These are phyloP conservation scores for Plantago elongata DNA, from an alignment of 257 asterid species.

Conservation along the genomic window DNA sequence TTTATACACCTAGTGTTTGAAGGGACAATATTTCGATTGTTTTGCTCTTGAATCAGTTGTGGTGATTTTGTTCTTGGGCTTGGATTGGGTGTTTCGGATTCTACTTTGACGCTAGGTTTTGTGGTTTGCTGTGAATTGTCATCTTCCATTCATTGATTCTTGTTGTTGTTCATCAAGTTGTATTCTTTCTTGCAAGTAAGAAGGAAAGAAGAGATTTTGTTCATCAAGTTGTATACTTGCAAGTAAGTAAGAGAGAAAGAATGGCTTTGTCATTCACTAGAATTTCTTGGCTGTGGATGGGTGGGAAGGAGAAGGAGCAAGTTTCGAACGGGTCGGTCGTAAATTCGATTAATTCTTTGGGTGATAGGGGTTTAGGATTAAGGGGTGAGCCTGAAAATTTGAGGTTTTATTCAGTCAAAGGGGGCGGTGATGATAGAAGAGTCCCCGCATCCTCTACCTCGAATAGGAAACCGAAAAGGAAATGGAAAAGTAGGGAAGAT, in stretches of 20 bases:
- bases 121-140: too few species aligned
- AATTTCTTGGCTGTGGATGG: slow-evolving; percentile 70
- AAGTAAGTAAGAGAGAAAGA: neutral
- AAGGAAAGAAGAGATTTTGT: slow-evolving; percentile 13
- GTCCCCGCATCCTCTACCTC: slow-evolving; percentile 42
- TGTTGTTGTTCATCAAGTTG: too few species aligned
- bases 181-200: neutral
- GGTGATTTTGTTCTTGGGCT: neutral
- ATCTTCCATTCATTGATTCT: slow-evolving; percentile 24
- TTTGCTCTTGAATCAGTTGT: slow-evolving; percentile 4
- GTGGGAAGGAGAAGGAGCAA: slow-evolving; percentile 70
- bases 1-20: slow-evolving; percentile 14
- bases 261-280: slow-evolving; percentile 64
- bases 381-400: slow-evolving; percentile 56
- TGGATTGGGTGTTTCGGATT: slow-evolving; percentile 21
- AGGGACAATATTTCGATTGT: slow-evolving; percentile 12
- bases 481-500: slow-evolving; percentile 83
- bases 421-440: slow-evolving; percentile 40
- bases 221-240: neutral
- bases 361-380: slow-evolving; percentile 80
- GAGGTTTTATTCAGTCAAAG: slow-evolving; percentile 48
- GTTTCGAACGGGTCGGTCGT: slow-evolving; percentile 48
- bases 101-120: too few species aligned
- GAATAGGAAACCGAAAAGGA: slow-evolving; percentile 55
- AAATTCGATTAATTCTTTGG: slow-evolving; percentile 52